Evolutionary conservation across 495 filamentous ascomycete genomes (phyloP).

Genomic region (Friedmanniomyces simplex): DNA sequence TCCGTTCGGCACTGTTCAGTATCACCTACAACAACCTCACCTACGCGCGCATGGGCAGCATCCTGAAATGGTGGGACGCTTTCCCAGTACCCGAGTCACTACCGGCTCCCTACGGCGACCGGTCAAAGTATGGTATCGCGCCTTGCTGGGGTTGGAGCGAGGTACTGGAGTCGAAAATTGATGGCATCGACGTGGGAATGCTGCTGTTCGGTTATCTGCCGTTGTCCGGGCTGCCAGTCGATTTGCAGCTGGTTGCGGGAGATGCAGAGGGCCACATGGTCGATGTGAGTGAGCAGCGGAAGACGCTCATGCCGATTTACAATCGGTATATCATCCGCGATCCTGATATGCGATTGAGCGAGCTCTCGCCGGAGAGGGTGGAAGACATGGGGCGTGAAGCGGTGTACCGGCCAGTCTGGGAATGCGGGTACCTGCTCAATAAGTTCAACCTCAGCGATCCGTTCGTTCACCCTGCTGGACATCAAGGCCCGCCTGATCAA

Average conservation of each 20-base stretch:
- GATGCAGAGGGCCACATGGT: conserved; percentile 30
- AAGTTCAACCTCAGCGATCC: conserved; percentile 37
- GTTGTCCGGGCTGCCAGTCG: conserved; percentile 23
- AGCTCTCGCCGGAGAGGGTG: conserved; percentile 13
- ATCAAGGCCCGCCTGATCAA: conserved; percentile 3
- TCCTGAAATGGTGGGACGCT: conserved; percentile 42
- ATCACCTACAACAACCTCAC: conserved; percentile 47
- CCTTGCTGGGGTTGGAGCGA: conserved; percentile 48
- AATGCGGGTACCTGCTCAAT: conserved; percentile 40
- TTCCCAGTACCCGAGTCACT: conserved; percentile 32
- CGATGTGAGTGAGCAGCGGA: conserved; percentile 36
- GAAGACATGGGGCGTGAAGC: conserved; percentile 33
- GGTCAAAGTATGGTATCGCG: conserved; percentile 40
- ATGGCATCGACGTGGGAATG: conserved; percentile 22
- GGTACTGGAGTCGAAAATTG: conserved; percentile 39
- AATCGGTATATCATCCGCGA: conserved; percentile 38
- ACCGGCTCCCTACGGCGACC: conserved; percentile 45
- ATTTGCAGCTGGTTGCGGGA: conserved; percentile 23
- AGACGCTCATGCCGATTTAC: conserved; percentile 41
- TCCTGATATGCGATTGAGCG: conserved; percentile 10
- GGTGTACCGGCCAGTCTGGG: conserved; percentile 36
- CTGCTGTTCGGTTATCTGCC: conserved; percentile 35
- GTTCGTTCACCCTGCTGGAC: conserved; percentile 31
- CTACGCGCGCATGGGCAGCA: conserved; percentile 40
- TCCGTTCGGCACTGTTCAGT: conserved; percentile 36